Evolutionary conservation across 805 yeast genomes (phyloP).

Genomic region (Candida sonorensis): DNA sequence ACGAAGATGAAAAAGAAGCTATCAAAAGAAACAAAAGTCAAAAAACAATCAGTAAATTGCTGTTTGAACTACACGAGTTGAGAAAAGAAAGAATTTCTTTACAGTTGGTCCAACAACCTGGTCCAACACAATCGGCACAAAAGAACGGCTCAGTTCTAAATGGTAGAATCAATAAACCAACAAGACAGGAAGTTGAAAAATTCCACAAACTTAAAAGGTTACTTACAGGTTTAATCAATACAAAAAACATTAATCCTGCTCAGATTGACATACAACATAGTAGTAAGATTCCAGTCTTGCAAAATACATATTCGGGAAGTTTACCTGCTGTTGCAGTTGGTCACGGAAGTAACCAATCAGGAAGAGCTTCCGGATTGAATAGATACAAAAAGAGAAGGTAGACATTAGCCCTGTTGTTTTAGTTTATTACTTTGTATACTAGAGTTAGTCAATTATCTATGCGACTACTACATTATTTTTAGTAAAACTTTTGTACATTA

Average conservation of each 20-base stretch:
- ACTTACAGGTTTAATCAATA: conserved; percentile 32
- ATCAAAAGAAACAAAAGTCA: conserved; percentile 19
- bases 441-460: too few relatives aligned
- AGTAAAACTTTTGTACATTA: too few relatives aligned
- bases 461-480: too few relatives aligned
- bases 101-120: conserved; percentile 25
- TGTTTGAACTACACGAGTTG: conserved; percentile 42
- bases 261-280: conserved; percentile 31
- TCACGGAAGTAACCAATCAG: conserved; percentile 5
- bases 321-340: conserved; percentile 51
- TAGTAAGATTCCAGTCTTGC: conserved; percentile 55
- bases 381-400: conserved; percentile 12
- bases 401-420: too few relatives aligned
- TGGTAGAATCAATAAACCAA: conserved; percentile 30
- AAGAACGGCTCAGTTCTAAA: conserved; percentile 5
- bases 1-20: conserved; percentile 19
- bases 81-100: conserved; percentile 28
- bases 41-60: conserved; percentile 35
- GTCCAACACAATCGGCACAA: conserved; percentile 5
- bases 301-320: conserved; percentile 69
- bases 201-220: conserved; percentile 39
- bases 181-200: conserved; percentile 33
- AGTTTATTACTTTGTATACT: too few relatives aligned
- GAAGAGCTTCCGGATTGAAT: conserved; percentile 11
- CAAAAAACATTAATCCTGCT: conserved; percentile 23